Conservation (phyloP, 2,329 filamentous ascomycete species). For the Phaeomoniella chlamydospora region DNA sequence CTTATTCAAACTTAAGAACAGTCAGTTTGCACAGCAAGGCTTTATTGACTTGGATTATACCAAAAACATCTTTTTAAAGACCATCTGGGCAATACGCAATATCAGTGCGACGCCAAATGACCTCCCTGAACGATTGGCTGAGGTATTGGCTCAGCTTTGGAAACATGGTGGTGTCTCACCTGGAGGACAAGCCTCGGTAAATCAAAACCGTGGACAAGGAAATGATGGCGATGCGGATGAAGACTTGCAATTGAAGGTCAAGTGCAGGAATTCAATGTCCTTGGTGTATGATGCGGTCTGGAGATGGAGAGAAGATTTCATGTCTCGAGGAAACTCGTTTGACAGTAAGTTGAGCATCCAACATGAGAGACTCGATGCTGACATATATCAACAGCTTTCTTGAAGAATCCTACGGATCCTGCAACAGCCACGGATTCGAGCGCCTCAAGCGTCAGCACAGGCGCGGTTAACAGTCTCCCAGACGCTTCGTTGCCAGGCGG, state of each 20-base stretch:
- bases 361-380: slow-evolving; percentile 3
- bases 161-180: slow-evolving; percentile 25
- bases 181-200: slow-evolving; percentile 3
- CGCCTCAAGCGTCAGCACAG: slow-evolving; percentile 10
- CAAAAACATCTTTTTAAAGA: slow-evolving; percentile 41
- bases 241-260: slow-evolving; percentile 44
- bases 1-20: slow-evolving; percentile 51
- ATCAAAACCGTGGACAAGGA: neutral
- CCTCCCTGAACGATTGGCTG: slow-evolving; percentile 47
- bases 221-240: slow-evolving; percentile 18
- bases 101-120: slow-evolving; percentile 50
- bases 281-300: slow-evolving; percentile 54
- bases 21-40: slow-evolving; percentile 41
- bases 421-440: slow-evolving; percentile 30
- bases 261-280: slow-evolving; percentile 53
- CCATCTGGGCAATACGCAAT: slow-evolving; percentile 43
- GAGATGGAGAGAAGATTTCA: slow-evolving; percentile 51
- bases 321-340: slow-evolving; percentile 52
- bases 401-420: slow-evolving; percentile 76
- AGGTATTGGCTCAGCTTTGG: slow-evolving; percentile 54
- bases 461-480: slow-evolving; percentile 14
- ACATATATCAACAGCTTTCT: slow-evolving; percentile 34
- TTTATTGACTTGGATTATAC: slow-evolving; percentile 39
- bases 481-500: neutral
- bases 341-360: slow-evolving; percentile 44